Evolutionary conservation across 148 eudicot genomes (phyloP).

Genomic region (Polygonum maritimum): DNA sequence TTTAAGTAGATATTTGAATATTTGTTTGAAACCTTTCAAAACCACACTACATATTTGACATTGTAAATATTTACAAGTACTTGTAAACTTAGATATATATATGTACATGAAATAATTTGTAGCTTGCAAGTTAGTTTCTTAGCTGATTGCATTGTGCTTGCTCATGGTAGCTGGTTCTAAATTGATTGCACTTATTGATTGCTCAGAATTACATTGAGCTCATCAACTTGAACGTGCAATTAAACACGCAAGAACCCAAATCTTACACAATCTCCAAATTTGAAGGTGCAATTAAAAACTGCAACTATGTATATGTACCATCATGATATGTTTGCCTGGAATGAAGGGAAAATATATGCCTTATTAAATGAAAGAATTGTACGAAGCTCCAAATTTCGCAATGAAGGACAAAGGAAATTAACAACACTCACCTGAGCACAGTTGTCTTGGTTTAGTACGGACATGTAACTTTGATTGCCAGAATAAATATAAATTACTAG

Average conservation of each 20-base stretch:
- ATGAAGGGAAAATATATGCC: too few species aligned
- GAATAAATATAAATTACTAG: background rate
- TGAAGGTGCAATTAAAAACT: background rate
- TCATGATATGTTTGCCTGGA: too few species aligned
- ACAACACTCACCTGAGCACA: background rate
- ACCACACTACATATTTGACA: too few species aligned
- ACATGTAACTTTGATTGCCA: background rate
- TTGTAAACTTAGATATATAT: too few species aligned
- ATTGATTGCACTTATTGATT: background rate
- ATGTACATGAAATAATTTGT: background rate
- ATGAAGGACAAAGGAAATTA: background rate
- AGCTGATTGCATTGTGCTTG: too few species aligned
- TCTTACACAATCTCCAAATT: background rate
- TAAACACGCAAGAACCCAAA: background rate
- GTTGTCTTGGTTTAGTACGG: background rate
- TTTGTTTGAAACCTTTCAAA: too few species aligned
- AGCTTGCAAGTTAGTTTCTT: background rate
- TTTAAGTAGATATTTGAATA: too few species aligned
- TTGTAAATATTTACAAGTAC: too few species aligned
- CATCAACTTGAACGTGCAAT: background rate
- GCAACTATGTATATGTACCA: too few species aligned
- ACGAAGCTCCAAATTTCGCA: too few species aligned
- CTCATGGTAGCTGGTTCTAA: background rate
- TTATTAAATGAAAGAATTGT: too few species aligned
- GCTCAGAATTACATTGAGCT: background rate